phyloP scores from a whole-genome alignment of 108 stramenopile species.

The Discostella stelligeroides region DNA sequence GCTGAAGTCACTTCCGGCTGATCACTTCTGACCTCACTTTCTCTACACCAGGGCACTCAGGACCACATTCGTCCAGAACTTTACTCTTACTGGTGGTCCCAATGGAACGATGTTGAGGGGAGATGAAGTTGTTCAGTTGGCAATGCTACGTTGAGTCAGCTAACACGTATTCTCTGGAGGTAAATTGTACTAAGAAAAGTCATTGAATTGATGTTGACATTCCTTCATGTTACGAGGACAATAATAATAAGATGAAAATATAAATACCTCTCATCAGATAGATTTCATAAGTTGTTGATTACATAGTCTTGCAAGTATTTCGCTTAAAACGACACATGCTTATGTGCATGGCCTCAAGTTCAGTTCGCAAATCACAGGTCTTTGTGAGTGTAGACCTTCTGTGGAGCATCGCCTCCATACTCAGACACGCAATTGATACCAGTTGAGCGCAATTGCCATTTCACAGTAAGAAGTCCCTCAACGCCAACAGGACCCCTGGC shows the following conservation, averaged over 20 bases:
- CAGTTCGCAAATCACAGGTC: conserved; percentile 20
- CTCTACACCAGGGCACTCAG: conserved; percentile 49
- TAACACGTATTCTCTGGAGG: too few relatives aligned
- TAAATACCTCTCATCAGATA: background rate
- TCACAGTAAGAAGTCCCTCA: conserved; percentile 94
- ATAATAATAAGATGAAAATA: background rate
- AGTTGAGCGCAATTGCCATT: conserved; percentile 90
- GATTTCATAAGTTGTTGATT: too few relatives aligned
- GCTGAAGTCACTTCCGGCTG: background rate
- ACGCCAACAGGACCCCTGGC: conserved; percentile 98
- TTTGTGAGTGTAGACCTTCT: conserved; percentile 47
- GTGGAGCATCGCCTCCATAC: conserved; percentile 33
- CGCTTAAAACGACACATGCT: too few relatives aligned
- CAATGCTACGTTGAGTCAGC: conserved; percentile 1
- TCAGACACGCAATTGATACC: conserved; percentile 42
- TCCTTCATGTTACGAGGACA: too few relatives aligned
- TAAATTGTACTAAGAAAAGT: too few relatives aligned
- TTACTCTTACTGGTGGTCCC: conserved; percentile 66
- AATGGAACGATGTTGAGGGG: conserved; percentile 70
- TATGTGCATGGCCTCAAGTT: background rate
- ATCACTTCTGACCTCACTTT: too few relatives aligned
- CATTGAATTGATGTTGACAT: too few relatives aligned
- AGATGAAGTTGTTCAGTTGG: conserved; percentile 75
- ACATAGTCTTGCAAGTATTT: too few relatives aligned
- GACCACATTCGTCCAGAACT: conserved; percentile 76